These are phyloP conservation scores for Oryza glumipatula DNA, from an alignment of 176 grass and related monocot species.

Conservation along the genomic window DNA sequence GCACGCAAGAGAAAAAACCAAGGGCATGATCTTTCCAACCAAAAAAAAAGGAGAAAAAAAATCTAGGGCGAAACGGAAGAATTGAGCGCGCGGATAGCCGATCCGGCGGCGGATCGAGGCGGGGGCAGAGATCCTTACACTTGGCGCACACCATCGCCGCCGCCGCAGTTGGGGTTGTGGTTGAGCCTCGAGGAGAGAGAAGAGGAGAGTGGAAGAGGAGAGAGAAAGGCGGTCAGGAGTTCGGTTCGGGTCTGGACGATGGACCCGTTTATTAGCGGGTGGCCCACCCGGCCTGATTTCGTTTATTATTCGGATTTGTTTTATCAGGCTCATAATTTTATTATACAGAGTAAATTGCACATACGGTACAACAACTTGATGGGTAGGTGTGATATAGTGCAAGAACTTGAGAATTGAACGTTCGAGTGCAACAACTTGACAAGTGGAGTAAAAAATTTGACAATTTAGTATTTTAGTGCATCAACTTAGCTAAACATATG, in stretches of 20 bases:
- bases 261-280: not conserved
- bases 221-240: not conserved
- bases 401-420: no score
- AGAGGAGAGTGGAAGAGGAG: not conserved
- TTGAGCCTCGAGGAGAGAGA: not conserved
- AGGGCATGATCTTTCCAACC: not conserved
- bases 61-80: constrained; percentile 19
- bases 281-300: not conserved
- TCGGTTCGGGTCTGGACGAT: not conserved
- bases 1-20: not conserved
- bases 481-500: no score
- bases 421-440: no score
- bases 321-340: no score
- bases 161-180: not conserved
- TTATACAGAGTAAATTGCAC: no score
- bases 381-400: no score
- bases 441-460: no score
- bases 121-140: constrained; percentile 31
- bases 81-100: not conserved
- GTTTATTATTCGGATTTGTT: not conserved
- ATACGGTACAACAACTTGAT: rapidly evolving
- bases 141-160: constrained; percentile 56
- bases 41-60: not conserved
- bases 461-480: no score
- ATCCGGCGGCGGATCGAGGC: not conserved